These are phyloP conservation scores for Pleurotus pulmonarius DNA, from an alignment of 768 basidiomycete genomes.

Conservation along the genomic window DNA sequence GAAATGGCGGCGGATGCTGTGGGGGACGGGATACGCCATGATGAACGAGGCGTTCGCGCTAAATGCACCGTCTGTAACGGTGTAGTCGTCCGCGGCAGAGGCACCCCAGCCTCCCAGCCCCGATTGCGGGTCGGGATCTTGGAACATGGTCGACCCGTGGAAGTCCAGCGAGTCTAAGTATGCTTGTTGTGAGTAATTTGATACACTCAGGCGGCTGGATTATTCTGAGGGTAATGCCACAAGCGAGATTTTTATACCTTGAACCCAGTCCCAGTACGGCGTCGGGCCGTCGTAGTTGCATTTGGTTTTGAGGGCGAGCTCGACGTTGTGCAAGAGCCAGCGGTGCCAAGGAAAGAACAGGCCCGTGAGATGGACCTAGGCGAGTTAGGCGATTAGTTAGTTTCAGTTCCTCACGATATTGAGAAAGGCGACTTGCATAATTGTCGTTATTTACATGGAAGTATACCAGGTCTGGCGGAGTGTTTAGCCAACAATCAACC, in stretches of 20 bases:
- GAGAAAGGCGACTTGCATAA: neutral
- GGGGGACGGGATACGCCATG: constrained; percentile 27
- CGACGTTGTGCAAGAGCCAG: constrained; percentile 15
- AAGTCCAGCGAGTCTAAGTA: constrained; percentile 10
- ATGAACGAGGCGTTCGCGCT: constrained; percentile 54
- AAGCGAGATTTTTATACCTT: constrained; percentile 6
- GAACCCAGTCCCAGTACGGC: constrained; percentile 24
- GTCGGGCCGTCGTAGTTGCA: constrained; percentile 16
- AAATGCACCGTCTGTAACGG: constrained; percentile 47
- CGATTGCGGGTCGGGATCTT: constrained; percentile 13
- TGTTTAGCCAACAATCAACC: neutral
- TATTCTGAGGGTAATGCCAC: no score
- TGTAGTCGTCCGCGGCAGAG: constrained; percentile 17
- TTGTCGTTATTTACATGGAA: constrained; percentile 15
- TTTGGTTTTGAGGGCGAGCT: constrained; percentile 10
- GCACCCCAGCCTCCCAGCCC: constrained; percentile 20
- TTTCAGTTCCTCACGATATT: neutral
- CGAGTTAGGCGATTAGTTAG: neutral
- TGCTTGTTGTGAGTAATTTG: neutral
- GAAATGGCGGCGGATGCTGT: constrained; percentile 28
- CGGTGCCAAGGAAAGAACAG: constrained; percentile 22
- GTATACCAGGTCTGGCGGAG: constrained; percentile 12
- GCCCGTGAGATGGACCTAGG: constrained; percentile 17
- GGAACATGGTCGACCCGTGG: constrained; percentile 13
- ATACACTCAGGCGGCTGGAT: no score